Conservation (phyloP, 306 rosid genomes). For the Crataegus laevigata region DNA sequence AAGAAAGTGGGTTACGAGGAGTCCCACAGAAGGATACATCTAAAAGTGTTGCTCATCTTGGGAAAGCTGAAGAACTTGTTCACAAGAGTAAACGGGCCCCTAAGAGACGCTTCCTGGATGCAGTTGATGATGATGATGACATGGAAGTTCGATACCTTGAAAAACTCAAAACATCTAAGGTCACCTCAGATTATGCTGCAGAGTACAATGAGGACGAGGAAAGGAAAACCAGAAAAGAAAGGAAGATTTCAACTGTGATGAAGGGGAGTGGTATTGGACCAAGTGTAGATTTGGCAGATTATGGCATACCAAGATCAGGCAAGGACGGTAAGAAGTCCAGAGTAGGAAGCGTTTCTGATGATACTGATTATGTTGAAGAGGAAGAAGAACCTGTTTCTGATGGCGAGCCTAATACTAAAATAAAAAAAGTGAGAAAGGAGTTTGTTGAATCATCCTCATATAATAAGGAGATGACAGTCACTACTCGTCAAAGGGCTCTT, state of each 20-base stretch:
- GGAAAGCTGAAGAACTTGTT: slow-evolving; percentile 19
- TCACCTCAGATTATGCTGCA: slow-evolving; percentile 4
- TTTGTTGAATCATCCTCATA: slow-evolving; percentile 22
- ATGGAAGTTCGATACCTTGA: slow-evolving; percentile 26
- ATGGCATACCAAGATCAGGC: slow-evolving; percentile 14
- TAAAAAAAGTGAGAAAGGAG: slow-evolving; percentile 27
- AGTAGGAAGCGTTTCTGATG: slow-evolving; percentile 20
- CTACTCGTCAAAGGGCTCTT: slow-evolving; percentile 32
- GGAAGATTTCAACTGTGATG: slow-evolving; percentile 23
- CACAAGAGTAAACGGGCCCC: slow-evolving; percentile 24
- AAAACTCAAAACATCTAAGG: slow-evolving; percentile 20
- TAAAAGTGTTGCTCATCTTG: background rate
- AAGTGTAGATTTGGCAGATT: slow-evolving; percentile 10
- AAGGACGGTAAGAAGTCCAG: slow-evolving; percentile 33
- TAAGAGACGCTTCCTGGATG: slow-evolving; percentile 16
- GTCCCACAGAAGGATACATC: background rate
- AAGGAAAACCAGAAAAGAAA: slow-evolving; percentile 25
- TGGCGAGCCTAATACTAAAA: slow-evolving; percentile 20
- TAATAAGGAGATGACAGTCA: slow-evolving; percentile 17
- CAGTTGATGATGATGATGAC: slow-evolving; percentile 12
- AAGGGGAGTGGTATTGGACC: slow-evolving; percentile 10
- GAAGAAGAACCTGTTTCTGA: slow-evolving; percentile 35
- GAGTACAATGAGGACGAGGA: slow-evolving; percentile 29
- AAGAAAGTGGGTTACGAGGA: background rate
- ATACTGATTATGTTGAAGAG: slow-evolving; percentile 24